Percentiles rank a stretch among this genome's conserved stretches.
phyloP scores from a whole-genome alignment of 352 stramenopile species.

The Phytophthora colocasiae region DNA sequence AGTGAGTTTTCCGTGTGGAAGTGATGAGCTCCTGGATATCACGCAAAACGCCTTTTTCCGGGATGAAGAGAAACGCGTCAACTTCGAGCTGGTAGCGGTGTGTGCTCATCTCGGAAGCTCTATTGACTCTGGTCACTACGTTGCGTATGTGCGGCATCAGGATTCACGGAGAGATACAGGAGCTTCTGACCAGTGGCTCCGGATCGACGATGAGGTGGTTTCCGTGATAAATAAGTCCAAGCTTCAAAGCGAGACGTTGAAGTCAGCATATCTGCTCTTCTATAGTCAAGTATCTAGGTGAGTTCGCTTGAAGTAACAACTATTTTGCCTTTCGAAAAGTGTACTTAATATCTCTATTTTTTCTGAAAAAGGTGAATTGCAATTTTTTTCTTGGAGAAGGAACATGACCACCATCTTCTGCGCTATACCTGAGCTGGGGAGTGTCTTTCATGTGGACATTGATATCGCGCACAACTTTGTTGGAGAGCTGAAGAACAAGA shows the following conservation, averaged over 20 bases:
- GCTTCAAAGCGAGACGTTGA: constrained; percentile 60
- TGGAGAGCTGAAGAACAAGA: too few relatives aligned
- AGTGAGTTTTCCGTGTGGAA: constrained; percentile 67
- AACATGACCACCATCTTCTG: too few relatives aligned
- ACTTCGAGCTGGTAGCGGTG: constrained; percentile 70
- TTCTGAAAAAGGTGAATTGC: background rate
- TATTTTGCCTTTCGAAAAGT: too few relatives aligned
- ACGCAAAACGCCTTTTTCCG: constrained; percentile 73
- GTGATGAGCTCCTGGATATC: constrained; percentile 56
- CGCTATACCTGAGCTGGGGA: too few relatives aligned
- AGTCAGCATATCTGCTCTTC: constrained; percentile 79
- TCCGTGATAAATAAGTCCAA: constrained; percentile 50
- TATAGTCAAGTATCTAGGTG: constrained; percentile 48
- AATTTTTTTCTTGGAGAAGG: background rate
- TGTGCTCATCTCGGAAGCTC: constrained; percentile 75
- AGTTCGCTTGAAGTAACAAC: background rate
- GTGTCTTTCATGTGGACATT: too few relatives aligned
- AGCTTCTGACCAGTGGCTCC: constrained; percentile 55
- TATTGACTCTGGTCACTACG: constrained; percentile 77
- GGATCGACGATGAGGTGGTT: constrained; percentile 77
- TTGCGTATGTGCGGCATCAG: constrained; percentile 59
- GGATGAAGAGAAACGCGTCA: constrained; percentile 44
- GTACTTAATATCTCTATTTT: too few relatives aligned
- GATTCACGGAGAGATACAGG: constrained; percentile 5
- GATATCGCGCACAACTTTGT: too few relatives aligned